Evolutionary conservation across 805 yeast genomes (phyloP), one percentile per base, ranked within the genome.

Genomic region (Candida xiaguanensis): DNA sequence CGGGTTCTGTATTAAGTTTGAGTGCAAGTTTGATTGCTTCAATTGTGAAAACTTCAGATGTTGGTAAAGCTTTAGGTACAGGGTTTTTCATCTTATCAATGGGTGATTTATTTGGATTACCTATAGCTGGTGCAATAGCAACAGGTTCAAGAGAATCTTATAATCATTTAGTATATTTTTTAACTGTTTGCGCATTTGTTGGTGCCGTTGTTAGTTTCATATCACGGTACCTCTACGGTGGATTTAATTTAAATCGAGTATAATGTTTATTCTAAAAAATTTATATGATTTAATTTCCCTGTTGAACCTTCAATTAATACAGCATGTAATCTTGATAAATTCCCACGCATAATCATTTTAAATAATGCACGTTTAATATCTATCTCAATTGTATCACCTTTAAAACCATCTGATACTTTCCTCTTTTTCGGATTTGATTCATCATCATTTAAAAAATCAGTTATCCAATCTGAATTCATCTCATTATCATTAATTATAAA

Each of bases 311-410:
- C 60, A 11, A 65, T 35, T 4, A 54, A 39, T 1, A 65, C 61
- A 2, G 57, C 61, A 18, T 61, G 63, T 15, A 65, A 43, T 24
- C 61, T 45, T 1, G 51, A 40, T 18, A 42, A 42, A 17, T 50
- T 44, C 1, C 58, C 61, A 14, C 59, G 46, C 45, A 52, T 46
- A 15, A 52, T 37, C 24, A 63, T 36, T 16, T 61, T 55, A 78
- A 78, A 76, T 41, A 70, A 65, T 2, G 77, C 67, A 42, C 59
- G 63, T 11, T 59, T 43, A 5, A 77, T 30, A 37, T 61, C 63
- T 32, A 76, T 58, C 39, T 70, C 73, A n/a, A 75, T 61, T 2
- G 68, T 53, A 30, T 67, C 72, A 3, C 72, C 72, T 25, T 34
- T 33, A 7, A 46, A 25, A 5, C 25, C 34, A 16, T 40, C 41